Evolutionary conservation across 495 filamentous ascomycete genomes (phyloP), one percentile per base, ranked within the genome.

Genomic region (Xylaria sp.): DNA sequence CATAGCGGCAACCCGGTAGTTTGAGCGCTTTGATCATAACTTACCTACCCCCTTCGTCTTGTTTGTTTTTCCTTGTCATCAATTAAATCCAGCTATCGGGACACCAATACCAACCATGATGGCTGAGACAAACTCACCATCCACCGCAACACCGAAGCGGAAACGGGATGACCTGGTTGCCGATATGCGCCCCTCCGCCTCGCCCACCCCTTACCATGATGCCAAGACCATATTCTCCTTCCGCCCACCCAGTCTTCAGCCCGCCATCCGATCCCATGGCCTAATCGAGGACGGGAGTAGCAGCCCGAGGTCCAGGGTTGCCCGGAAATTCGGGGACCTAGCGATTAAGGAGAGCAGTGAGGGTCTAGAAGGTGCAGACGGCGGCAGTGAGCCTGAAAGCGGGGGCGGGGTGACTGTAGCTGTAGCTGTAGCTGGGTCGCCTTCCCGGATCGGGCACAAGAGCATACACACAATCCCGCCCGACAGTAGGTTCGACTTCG

Each of bases 231-330:
- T 68, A 9, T 84, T 83, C 71, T 80, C 82, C 1, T 85, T 85
- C 57, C 78, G 81, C 64, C 53, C 77, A 35, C 70, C 75, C 66
- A 64, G 72, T 21, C 55, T 73, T 24, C 43, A 76, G 73, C 65
- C 78, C 59, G n/a, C 73, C 57, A 53, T 76, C 50, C 65, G 59
- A 37, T 35, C 76, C 74, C 26, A 58, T 59, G 63, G 75, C 66
- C 53, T 78, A 43, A 24, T 72, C 58, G 81, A 83, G 31, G 81
- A 82, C 41, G 81, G 80, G 52, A 81, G 76, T 72, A 78, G 76
- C 40, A 93, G 91, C 75, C 91, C 92, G 37, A 85, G 88, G 71
- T 86, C 88, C 17, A 86, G 81, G 43, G 90, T 93, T 64, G 90
- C 88, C 70, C 86, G 89, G 72, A 84, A 87, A 67, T 89, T 94